phyloP scores from a whole-genome alignment of 371 early-diverging fungal genomes.

The Sporodiniella umbellata region DNA sequence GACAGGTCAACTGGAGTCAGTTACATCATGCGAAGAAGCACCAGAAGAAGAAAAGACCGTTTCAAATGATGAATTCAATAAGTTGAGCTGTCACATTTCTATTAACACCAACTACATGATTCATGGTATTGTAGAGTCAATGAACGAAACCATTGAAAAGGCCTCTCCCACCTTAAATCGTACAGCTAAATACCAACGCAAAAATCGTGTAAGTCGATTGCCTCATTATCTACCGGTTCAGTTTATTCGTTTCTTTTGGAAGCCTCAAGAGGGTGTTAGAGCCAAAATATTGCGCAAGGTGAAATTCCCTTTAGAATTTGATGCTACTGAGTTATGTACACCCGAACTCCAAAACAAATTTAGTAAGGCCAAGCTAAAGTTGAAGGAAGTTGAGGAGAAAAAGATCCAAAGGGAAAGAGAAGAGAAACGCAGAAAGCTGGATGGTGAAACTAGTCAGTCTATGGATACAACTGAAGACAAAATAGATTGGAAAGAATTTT shows the following conservation, averaged over 20 bases:
- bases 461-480: constrained; percentile 28
- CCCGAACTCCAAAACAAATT: constrained; percentile 80
- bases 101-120: constrained; percentile 66
- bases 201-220: constrained; percentile 73
- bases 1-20: constrained; percentile 68
- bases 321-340: constrained; percentile 83
- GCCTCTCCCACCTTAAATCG: constrained; percentile 78
- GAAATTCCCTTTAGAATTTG: constrained; percentile 90
- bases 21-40: constrained; percentile 75
- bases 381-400: constrained; percentile 75
- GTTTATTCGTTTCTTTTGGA: constrained; percentile 97
- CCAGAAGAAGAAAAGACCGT: constrained; percentile 70
- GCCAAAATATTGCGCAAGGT: constrained; percentile 92
- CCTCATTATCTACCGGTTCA: constrained; percentile 89
- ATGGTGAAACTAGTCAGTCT: constrained; percentile 30
- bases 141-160: constrained; percentile 88
- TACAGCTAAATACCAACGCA: constrained; percentile 77
- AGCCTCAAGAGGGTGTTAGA: constrained; percentile 74
- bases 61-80: constrained; percentile 68
- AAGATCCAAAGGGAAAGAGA: constrained; percentile 68
- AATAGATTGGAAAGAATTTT: constrained; percentile 43
- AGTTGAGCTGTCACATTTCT: constrained; percentile 85
- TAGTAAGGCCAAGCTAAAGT: constrained; percentile 64
- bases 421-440: constrained; percentile 59
- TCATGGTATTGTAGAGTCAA: constrained; percentile 55